phyloP scores from a whole-genome alignment of 2,329 filamentous ascomycete genomes.

The Hymenoscyphus infarciens region DNA sequence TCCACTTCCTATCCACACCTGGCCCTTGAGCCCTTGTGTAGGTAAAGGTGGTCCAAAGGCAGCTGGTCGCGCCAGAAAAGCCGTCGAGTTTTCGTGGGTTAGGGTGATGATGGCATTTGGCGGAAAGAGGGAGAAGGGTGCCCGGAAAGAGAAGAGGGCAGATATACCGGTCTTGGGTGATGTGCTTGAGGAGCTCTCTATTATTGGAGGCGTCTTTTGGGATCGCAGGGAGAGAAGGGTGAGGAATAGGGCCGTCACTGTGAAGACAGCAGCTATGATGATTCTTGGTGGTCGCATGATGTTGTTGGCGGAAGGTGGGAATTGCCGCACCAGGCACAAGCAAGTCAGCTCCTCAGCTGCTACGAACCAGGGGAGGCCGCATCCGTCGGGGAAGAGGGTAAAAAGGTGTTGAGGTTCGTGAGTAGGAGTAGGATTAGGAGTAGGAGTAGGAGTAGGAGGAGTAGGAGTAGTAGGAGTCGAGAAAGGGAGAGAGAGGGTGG shows the following conservation, averaged over 20 bases:
- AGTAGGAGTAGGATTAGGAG: background rate
- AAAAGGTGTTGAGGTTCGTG: background rate
- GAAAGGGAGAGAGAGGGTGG: background rate
- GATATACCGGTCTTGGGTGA: slow-evolving; percentile 42
- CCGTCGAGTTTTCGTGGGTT: slow-evolving; percentile 96
- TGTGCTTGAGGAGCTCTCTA: slow-evolving; percentile 19
- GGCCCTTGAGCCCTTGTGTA: slow-evolving; percentile 73
- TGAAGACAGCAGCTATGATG: slow-evolving; percentile 33
- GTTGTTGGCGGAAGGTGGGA: slow-evolving; percentile 12
- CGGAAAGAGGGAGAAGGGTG: slow-evolving; percentile 84
- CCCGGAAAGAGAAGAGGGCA: slow-evolving; percentile 66
- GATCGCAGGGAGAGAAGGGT: slow-evolving; percentile 33
- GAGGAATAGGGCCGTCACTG: slow-evolving; percentile 31
- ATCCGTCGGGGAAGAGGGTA: slow-evolving; percentile 20
- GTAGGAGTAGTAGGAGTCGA: background rate
- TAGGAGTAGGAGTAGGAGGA: too few species aligned
- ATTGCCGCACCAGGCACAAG: slow-evolving; percentile 24
- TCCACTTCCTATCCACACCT: slow-evolving; percentile 89
- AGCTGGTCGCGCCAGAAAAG: slow-evolving; percentile 88
- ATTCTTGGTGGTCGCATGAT: slow-evolving; percentile 37
- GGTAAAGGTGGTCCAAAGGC: slow-evolving; percentile 85
- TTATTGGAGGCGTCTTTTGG: slow-evolving; percentile 26
- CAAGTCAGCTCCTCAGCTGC: slow-evolving; percentile 32
- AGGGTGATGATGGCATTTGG: slow-evolving; percentile 94
- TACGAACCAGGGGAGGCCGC: slow-evolving; percentile 17